Base-by-base conservation (phyloP, 1,139 yeast genomes). In the Pichia sp. region DNA sequence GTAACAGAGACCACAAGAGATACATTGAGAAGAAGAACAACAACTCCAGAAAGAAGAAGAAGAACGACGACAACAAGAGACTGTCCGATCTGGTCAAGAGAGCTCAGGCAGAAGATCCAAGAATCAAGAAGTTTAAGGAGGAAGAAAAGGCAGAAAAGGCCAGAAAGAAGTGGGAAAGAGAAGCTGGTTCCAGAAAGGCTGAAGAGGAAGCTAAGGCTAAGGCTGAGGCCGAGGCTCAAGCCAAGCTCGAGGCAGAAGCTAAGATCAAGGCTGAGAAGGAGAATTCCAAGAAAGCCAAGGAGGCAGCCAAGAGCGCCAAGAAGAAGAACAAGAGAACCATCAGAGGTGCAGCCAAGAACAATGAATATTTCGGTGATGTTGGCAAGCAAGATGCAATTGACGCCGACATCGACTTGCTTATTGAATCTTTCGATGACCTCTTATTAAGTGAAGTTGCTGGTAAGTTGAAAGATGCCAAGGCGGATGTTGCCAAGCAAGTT, bases 1-100 rank as follows among this genome's bases (percentile, higher is more conserved):
- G 96, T 58, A 95, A 93, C 83, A 90, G 99, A 80, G 99, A 93
- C 71, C 96, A 93, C 81, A 93, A 93, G 79, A 95, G 99, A 76
- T 88, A 90, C 77, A 86, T 91, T 64, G 99, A 93, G 76, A 89
- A 93, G 79, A 93, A 95, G 80, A 93, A 93, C 79, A 80, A 88
- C 72, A 91, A 96, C 62, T 89, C 95, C 58, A 88, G 99, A 78
- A 87, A 87, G 79, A 93, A 93, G 86, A 87, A 83, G 79, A 95
- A 95, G 85, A 91, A 93, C 68, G 98, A 93, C 68, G 99, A 93
- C 73, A 91, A 87, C 75, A 88, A 91, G 70, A 83, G 98, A 70
- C 73, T 93, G 61, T 82, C 87, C 62, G 90, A 87, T 64, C 74
- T 90, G 58, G 93, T 95, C 49, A 96, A 88, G 73, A 82, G 95